Base-by-base conservation (phyloP, 371 early-diverging fungal genomes). In the Thermomucor indicae-seudaticae region DNA sequence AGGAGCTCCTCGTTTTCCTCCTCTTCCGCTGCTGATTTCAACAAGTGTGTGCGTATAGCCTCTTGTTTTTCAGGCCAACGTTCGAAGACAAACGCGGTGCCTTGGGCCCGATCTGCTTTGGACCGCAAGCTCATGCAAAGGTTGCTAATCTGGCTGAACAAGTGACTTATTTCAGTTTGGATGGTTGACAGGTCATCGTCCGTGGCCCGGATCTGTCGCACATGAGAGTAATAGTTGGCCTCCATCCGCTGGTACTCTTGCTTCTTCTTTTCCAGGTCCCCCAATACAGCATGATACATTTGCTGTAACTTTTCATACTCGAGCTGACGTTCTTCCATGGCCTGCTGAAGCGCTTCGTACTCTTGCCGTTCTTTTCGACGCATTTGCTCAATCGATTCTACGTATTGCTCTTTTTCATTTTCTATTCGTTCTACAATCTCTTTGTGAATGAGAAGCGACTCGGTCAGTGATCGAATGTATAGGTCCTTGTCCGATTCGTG, bases 381-480 rank as follows among this genome's bases (percentile, higher is more conserved):
- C 17, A 52, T 29, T 12, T 55, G 49, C 39, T 61, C 55, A 1
- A 62, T 23, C 3, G 58, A 52, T 8, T 65, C 65, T 3, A 44
- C 29, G n/a, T 44, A 44, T 12, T 44, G 24, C 12, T 70, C 62
- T 14, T 64, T 63, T 48, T 72, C 68, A 10, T 50, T 52, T 48
- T 72, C 67, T 11, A 65, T 66, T 24, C 63, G 66, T 30, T 69
- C 65, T 2, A 72, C 41, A 11, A 69, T 60, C 32, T 69, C 64
- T 32, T 72, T 72, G 49, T 69, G 73, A 42, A 66, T 66, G 47
- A 63, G 51, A 12, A 72, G 43, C 2, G 67, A 66, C 37, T 72
- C 69, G 17, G 63, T 31, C 7, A 72, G 44, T 4, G 73, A 69
- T 6, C 61, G 62, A 23, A 72, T 72, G 12, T 62, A 44, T 0